Evolutionary conservation across 208 protist species (phyloP).

Genomic region (Angomonas deanei): DNA sequence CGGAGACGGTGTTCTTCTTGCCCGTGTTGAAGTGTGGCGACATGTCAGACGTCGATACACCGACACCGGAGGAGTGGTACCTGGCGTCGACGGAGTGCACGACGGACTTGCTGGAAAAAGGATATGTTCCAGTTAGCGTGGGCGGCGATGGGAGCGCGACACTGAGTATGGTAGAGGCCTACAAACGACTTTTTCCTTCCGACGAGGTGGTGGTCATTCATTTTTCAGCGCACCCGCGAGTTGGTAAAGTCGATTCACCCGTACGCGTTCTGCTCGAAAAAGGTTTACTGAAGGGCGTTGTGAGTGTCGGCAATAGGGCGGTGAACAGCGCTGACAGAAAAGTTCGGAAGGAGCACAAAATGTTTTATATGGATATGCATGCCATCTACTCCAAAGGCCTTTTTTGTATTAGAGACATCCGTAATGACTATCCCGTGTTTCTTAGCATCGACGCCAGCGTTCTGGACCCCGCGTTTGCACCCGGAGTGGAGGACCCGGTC

Average conservation of each 20-base stretch:
- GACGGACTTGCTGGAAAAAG: constrained; percentile 71
- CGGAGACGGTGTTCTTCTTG: constrained; percentile 71
- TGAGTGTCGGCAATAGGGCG: constrained; percentile 72
- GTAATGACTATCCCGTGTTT: constrained; percentile 83
- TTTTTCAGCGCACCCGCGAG: constrained; percentile 46
- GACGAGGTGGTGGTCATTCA: constrained; percentile 78
- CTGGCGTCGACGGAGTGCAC: constrained; percentile 41
- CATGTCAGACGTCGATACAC: constrained; percentile 19
- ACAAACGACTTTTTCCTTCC: constrained; percentile 66
- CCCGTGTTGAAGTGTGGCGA: constrained; percentile 66
- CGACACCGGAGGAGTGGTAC: constrained; percentile 63
- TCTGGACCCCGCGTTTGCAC: constrained; percentile 73
- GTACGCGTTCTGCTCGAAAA: constrained; percentile 70
- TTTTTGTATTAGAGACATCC: constrained; percentile 81
- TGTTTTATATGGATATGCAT: constrained; percentile 86
- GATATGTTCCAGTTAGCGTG: constrained; percentile 69
- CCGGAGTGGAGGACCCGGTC: constrained; percentile 43
- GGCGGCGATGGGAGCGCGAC: constrained; percentile 71
- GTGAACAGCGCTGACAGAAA: constrained; percentile 58
- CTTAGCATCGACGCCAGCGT: constrained; percentile 74
- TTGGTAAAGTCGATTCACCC: constrained; percentile 29
- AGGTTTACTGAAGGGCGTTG: constrained; percentile 61
- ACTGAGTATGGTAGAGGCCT: constrained; percentile 68
- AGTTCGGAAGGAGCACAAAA: constrained; percentile 69
- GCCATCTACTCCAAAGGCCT: constrained; percentile 81